Percentiles rank a stretch among this genome's conserved stretches.
These are phyloP conservation scores for Penicillium fuscoglaucum DNA, from an alignment of 2,329 filamentous ascomycete species.

Conservation along the genomic window DNA sequence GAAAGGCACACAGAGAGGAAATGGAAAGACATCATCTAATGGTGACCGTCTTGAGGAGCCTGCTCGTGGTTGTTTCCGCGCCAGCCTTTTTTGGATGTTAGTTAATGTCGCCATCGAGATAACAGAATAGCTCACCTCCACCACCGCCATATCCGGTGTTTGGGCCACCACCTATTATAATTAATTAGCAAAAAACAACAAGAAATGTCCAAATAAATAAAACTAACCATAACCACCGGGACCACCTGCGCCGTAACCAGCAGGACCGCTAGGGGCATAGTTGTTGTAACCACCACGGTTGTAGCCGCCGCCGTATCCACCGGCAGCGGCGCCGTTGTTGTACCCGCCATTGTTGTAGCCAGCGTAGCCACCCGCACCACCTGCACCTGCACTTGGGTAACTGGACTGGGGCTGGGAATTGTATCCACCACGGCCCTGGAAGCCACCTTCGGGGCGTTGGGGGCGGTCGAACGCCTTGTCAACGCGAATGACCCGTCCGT, in stretches of 20 bases:
- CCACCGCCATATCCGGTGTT: slow-evolving; percentile 33
- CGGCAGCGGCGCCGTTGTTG: slow-evolving; percentile 15
- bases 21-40: slow-evolving; percentile 7
- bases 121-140: slow-evolving; percentile 19
- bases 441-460: slow-evolving; percentile 56
- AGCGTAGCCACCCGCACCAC: slow-evolving; percentile 40
- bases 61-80: slow-evolving; percentile 23
- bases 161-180: slow-evolving; percentile 22
- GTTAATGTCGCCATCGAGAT: not conserved
- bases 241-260: slow-evolving; percentile 30
- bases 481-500: slow-evolving; percentile 90
- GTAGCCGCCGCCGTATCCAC: slow-evolving; percentile 36
- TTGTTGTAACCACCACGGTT: slow-evolving; percentile 28
- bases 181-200: not conserved
- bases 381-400: slow-evolving; percentile 36
- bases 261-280: slow-evolving; percentile 12
- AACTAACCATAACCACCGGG: slow-evolving; percentile 35
- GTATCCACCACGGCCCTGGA: slow-evolving; percentile 49
- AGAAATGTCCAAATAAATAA: not conserved
- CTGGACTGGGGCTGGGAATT: slow-evolving; percentile 42
- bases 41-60: slow-evolving; percentile 22
- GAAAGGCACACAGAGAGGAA: not conserved
- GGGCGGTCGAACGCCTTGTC: slow-evolving; percentile 88
- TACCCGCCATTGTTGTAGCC: slow-evolving; percentile 21
- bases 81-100: slow-evolving; percentile 26